Evolutionary conservation across 2,329 filamentous ascomycete species (phyloP).

Genomic region (Kalaharituber pfeilii): DNA sequence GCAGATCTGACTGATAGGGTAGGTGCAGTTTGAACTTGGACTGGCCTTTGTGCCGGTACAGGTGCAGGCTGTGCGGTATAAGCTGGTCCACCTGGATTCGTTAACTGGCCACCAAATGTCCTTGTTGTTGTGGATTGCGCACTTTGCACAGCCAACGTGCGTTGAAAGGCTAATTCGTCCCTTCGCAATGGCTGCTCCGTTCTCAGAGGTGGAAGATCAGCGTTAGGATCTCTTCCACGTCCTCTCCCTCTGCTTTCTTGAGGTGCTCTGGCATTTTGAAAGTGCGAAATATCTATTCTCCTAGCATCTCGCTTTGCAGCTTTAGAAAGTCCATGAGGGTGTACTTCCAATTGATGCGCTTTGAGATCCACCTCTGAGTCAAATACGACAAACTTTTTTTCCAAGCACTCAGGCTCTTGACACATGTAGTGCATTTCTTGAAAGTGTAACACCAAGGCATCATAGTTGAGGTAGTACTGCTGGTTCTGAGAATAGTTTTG

Average conservation of each 20-base stretch:
- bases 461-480: slow-evolving; percentile 83
- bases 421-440: slow-evolving; percentile 74
- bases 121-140: slow-evolving; percentile 63
- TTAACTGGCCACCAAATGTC: slow-evolving; percentile 72
- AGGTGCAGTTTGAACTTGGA: slow-evolving; percentile 18
- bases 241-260: slow-evolving; percentile 42
- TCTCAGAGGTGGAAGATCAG: slow-evolving; percentile 27
- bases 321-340: slow-evolving; percentile 65
- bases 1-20: slow-evolving; percentile 23
- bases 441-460: slow-evolving; percentile 73
- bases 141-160: slow-evolving; percentile 79
- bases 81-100: slow-evolving; percentile 25
- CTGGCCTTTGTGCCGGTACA: slow-evolving; percentile 12
- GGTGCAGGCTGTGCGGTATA: slow-evolving; percentile 33
- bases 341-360: slow-evolving; percentile 71
- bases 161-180: slow-evolving; percentile 79
- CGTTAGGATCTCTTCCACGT: slow-evolving; percentile 31
- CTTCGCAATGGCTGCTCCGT: slow-evolving; percentile 49
- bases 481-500: slow-evolving; percentile 45
- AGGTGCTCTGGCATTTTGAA: slow-evolving; percentile 62
- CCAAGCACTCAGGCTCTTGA: slow-evolving; percentile 66
- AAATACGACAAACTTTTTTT: slow-evolving; percentile 97
- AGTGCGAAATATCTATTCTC: slow-evolving; percentile 69
- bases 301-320: slow-evolving; percentile 68
- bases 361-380: slow-evolving; percentile 89